Conservation (phyloP, 2,329 filamentous ascomycete genomes). For the Fusarium secorum region DNA sequence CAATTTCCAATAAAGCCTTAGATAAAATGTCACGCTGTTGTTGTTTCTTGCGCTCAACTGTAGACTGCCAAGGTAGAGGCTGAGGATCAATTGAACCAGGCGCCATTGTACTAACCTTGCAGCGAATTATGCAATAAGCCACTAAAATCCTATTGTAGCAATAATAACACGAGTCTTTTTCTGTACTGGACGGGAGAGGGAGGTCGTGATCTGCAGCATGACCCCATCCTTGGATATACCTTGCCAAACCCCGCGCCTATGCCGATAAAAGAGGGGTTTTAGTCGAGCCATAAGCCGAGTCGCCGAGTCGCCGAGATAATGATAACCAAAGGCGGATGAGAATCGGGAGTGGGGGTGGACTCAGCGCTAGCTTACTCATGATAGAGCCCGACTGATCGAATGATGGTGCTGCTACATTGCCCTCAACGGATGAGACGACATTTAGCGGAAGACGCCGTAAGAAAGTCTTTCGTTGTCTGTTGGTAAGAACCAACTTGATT, state of each 20-base stretch:
- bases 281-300: neutral
- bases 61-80: neutral
- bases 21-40: neutral
- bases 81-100: neutral
- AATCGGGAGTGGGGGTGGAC: neutral
- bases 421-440: neutral
- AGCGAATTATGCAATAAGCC: neutral
- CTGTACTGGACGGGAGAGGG: neutral
- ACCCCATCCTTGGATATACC: conserved; percentile 1
- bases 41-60: neutral
- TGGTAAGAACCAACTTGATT: neutral
- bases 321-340: neutral
- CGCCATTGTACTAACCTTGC: neutral
- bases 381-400: neutral
- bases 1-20: neutral
- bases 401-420: neutral
- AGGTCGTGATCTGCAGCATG: neutral
- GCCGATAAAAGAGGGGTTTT: neutral
- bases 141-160: neutral
- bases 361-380: neutral
- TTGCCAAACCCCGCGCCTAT: neutral
- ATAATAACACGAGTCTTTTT: neutral
- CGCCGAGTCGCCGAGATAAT: conserved; percentile 2
- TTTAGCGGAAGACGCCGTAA: neutral
- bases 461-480: neutral